Percentiles rank a stretch among this genome's conserved stretches.
These are phyloP conservation scores for Phaeomoniella chlamydospora DNA, from an alignment of 2,329 filamentous ascomycete genomes.

Conservation along the genomic window DNA sequence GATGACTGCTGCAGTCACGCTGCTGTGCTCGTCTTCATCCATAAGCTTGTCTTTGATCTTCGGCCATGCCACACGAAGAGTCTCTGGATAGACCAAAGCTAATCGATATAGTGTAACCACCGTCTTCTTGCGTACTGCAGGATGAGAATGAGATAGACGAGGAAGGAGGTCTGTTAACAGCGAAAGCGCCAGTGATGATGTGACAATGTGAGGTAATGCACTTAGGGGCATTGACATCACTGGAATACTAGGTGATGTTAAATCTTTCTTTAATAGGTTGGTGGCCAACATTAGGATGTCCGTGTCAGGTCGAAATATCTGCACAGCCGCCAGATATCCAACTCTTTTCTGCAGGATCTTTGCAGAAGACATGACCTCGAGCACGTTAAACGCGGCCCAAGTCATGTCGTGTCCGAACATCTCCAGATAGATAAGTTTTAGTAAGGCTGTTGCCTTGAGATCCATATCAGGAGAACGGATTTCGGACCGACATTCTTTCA, in stretches of 20 bases:
- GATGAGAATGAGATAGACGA: constrained; percentile 70
- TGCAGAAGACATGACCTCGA: constrained; percentile 94
- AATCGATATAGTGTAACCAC: constrained; percentile 88
- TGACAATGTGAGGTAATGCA: constrained; percentile 90
- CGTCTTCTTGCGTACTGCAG: constrained; percentile 85
- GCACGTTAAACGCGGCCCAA: constrained; percentile 95
- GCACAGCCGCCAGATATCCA: constrained; percentile 85
- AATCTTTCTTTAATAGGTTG: constrained; percentile 78
- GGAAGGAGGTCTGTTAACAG: constrained; percentile 76
- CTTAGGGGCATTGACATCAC: constrained; percentile 75
- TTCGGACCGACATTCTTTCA: constrained; percentile 91
- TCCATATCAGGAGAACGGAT: constrained; percentile 92
- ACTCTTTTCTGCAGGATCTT: constrained; percentile 94
- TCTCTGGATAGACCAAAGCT: constrained; percentile 92
- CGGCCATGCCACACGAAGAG: constrained; percentile 82
- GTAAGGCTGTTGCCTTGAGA: constrained; percentile 84
- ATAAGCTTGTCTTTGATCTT: constrained; percentile 91
- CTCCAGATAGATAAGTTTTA: constrained; percentile 94
- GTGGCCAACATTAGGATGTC: constrained; percentile 96
- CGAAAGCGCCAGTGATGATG: constrained; percentile 79
- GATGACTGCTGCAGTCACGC: constrained; percentile 87
- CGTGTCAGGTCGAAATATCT: constrained; percentile 89
- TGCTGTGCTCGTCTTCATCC: constrained; percentile 78
- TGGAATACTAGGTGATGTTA: constrained; percentile 55
- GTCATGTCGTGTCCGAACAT: constrained; percentile 99